Conservation (phyloP, 495 filamentous ascomycete species). For the Penicillium ochrochloron region DNA sequence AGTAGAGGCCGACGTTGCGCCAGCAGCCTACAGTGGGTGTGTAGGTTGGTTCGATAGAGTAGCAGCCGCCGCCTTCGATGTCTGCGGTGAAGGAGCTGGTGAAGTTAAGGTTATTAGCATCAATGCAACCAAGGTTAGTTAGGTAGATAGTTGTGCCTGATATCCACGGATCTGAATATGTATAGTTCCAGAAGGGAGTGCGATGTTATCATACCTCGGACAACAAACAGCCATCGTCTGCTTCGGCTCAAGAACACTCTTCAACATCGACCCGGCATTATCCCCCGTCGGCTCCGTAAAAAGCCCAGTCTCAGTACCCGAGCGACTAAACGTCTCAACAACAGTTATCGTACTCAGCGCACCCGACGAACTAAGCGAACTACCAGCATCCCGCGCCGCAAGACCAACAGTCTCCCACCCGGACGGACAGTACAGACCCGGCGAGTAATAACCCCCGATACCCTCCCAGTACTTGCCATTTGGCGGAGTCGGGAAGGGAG, state of each 20-base stretch:
- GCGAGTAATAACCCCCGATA: constrained; percentile 16
- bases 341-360: constrained; percentile 3
- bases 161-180: not conserved
- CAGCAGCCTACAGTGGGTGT: constrained; percentile 1
- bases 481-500: not conserved
- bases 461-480: not conserved
- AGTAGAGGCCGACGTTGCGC: not conserved
- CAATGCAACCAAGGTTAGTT: no score
- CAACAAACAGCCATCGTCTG: constrained; percentile 16
- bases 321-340: not conserved
- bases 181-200: not conserved
- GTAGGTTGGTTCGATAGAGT: constrained; percentile 6
- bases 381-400: constrained; percentile 10
- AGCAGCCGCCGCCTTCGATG: constrained; percentile 5
- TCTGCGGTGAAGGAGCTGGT: constrained; percentile 2
- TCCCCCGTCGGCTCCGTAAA: not conserved
- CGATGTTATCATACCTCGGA: not conserved
- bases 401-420: constrained; percentile 20
- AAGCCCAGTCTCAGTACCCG: not conserved
- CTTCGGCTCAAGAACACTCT: not conserved
- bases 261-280: not conserved
- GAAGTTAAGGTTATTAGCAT: not conserved
- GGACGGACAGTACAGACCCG: constrained; percentile 19
- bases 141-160: no score
- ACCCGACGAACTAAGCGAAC: constrained; percentile 10